Conservation (phyloP, 805 yeast genomes). For the Yarrowia porcina region DNA sequence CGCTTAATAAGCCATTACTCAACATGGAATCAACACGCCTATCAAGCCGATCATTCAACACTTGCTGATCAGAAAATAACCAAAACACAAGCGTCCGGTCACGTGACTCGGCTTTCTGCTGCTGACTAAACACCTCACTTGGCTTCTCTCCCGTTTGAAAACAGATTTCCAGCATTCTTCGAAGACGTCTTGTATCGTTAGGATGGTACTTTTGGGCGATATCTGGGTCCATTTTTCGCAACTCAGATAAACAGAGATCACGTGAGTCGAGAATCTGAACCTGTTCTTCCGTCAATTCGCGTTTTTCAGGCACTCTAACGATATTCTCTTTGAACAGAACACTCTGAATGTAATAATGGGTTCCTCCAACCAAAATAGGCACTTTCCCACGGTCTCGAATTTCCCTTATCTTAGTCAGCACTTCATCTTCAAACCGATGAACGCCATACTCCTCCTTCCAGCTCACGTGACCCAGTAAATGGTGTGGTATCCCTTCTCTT, state of each 20-base stretch:
- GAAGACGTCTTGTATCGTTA: constrained; percentile 72
- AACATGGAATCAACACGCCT: constrained; percentile 82
- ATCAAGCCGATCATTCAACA: constrained; percentile 64
- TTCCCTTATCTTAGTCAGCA: constrained; percentile 54
- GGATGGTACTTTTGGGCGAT: constrained; percentile 87
- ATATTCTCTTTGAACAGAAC: constrained; percentile 65
- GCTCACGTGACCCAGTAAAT: constrained; percentile 76
- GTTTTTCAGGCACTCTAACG: constrained; percentile 2
- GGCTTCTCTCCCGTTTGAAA: constrained; percentile 64
- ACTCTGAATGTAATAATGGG: constrained; percentile 87
- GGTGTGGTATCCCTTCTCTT: constrained; percentile 73
- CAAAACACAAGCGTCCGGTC: constrained; percentile 59
- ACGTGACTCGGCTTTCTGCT: constrained; percentile 51
- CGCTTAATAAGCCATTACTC: constrained; percentile 61
- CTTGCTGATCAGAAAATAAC: constrained; percentile 66
- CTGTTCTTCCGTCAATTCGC: constrained; percentile 39
- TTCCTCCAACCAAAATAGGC: constrained; percentile 93
- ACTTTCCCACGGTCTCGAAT: constrained; percentile 65
- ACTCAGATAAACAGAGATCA: constrained; percentile 29
- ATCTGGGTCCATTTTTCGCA: constrained; percentile 54
- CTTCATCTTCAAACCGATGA: constrained; percentile 74
- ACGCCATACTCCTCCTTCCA: constrained; percentile 83
- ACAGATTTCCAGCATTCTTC: constrained; percentile 77
- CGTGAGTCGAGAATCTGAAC: constrained; percentile 48
- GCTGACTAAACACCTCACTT: constrained; percentile 66